Evolutionary conservation across 805 yeast species (phyloP).

Genomic region (Jamesozyma spencerorum): DNA sequence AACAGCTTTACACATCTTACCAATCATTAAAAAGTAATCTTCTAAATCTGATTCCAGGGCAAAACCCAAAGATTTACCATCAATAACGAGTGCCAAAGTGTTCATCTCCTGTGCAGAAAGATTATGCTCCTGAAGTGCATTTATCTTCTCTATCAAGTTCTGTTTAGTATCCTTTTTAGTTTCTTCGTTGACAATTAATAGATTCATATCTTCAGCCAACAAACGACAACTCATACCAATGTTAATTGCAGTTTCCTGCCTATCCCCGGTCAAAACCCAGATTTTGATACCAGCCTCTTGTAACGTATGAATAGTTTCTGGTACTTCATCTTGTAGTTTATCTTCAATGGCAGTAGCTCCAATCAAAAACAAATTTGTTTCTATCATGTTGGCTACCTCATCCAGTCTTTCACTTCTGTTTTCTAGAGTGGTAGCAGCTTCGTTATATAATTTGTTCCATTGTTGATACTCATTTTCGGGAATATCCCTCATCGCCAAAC

Average conservation of each 20-base stretch:
- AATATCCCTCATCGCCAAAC: slow-evolving; percentile 78
- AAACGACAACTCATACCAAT: slow-evolving; percentile 97
- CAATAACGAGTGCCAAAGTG: slow-evolving; percentile 82
- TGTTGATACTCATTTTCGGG: slow-evolving; percentile 64
- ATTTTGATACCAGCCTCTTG: slow-evolving; percentile 95
- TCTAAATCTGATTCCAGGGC: slow-evolving; percentile 80
- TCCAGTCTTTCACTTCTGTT: slow-evolving; percentile 71
- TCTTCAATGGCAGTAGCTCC: slow-evolving; percentile 99
- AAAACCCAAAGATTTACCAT: slow-evolving; percentile 81
- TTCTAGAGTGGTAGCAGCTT: slow-evolving; percentile 74
- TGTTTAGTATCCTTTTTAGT: slow-evolving; percentile 63
- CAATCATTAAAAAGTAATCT: slow-evolving; percentile 67
- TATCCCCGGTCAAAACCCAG: slow-evolving; percentile 97
- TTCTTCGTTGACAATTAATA: slow-evolving; percentile 82
- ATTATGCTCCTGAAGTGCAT: slow-evolving; percentile 61
- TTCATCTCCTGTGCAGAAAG: slow-evolving; percentile 60
- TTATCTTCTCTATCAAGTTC: slow-evolving; percentile 66
- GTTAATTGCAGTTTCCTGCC: slow-evolving; percentile 97
- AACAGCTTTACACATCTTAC: slow-evolving; percentile 85
- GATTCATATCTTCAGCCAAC: slow-evolving; percentile 90
- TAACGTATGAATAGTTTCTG: slow-evolving; percentile 89
- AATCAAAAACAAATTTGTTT: slow-evolving; percentile 62
- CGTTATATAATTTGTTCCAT: slow-evolving; percentile 61
- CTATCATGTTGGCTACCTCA: slow-evolving; percentile 83
- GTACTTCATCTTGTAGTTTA: slow-evolving; percentile 95